Conservation (phyloP, 2,329 filamentous ascomycete genomes). For the Paramyrothecium roridum region DNA sequence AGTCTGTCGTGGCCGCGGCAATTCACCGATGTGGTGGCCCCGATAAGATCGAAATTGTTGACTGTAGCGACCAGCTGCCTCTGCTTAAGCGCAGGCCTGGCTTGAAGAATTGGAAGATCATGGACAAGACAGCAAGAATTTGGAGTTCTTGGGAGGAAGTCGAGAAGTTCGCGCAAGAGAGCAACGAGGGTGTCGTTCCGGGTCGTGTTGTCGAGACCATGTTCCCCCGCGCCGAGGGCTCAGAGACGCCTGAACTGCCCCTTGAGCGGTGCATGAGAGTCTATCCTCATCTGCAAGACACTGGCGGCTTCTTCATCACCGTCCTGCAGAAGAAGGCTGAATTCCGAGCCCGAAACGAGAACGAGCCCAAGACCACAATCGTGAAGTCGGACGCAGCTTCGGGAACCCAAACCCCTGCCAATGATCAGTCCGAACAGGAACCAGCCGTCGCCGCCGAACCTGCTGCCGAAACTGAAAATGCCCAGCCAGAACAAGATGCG, state of each 20-base stretch:
- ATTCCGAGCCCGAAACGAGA: constrained; percentile 73
- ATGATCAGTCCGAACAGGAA: constrained; percentile 14
- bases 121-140: constrained; percentile 78
- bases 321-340: constrained; percentile 90
- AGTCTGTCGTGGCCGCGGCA: constrained; percentile 83
- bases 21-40: constrained; percentile 86
- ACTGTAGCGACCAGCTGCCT: constrained; percentile 76
- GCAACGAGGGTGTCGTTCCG: constrained; percentile 51
- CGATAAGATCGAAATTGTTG: constrained; percentile 77
- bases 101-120: constrained; percentile 80
- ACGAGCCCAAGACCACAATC: constrained; percentile 39
- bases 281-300: constrained; percentile 94
- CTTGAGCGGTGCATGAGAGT: constrained; percentile 90
- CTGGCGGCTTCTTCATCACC: constrained; percentile 95
- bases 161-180: constrained; percentile 63
- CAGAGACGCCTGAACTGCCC: constrained; percentile 62
- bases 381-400: constrained; percentile 5
- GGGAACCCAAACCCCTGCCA: constrained; percentile 7
- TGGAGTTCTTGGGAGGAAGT: constrained; percentile 83
- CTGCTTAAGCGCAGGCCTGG: constrained; percentile 74
- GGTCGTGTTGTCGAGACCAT: constrained; percentile 74
- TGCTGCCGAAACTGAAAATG: constrained; percentile 1
- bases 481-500: constrained; percentile 20
- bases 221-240: constrained; percentile 65
- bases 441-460: constrained; percentile 15